Evolutionary conservation across 345 rosid genomes (phyloP).

Genomic region (Schrenkiella parvula): DNA sequence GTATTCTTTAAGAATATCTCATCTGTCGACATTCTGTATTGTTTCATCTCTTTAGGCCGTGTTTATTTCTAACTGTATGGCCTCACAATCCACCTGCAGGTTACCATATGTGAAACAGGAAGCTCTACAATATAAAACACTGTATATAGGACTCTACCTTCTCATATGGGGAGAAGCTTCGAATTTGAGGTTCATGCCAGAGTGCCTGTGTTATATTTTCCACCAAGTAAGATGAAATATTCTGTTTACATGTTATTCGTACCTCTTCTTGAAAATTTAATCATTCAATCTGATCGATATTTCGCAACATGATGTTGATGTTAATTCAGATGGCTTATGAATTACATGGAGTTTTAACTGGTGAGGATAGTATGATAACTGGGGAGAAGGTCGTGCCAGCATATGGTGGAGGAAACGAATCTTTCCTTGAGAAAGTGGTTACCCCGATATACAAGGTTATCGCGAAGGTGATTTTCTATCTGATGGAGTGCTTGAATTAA

Average conservation of each 20-base stretch:
- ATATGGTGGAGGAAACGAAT: slow-evolving; percentile 59
- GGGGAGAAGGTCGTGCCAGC: slow-evolving; percentile 62
- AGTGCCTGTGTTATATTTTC: slow-evolving; percentile 88
- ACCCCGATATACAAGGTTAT: slow-evolving; percentile 77
- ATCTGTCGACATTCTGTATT: not conserved
- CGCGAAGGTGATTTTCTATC: slow-evolving; percentile 41
- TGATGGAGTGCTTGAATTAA: slow-evolving; percentile 5
- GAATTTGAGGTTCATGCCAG: slow-evolving; percentile 90
- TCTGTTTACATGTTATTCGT: slow-evolving; percentile 2
- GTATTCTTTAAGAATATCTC: slow-evolving; percentile 30
- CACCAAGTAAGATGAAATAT: slow-evolving; percentile 67
- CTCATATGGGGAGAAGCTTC: slow-evolving; percentile 99
- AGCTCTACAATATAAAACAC: slow-evolving; percentile 76
- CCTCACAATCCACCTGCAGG: slow-evolving; percentile 46
- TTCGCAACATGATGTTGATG: slow-evolving; percentile 13
- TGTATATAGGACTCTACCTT: slow-evolving; percentile 87
- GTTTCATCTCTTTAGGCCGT: not conserved
- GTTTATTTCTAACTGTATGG: slow-evolving; percentile 11
- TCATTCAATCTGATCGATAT: not conserved
- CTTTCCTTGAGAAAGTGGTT: slow-evolving; percentile 72
- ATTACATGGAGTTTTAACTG: slow-evolving; percentile 66
- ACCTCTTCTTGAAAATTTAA: not conserved
- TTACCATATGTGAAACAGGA: slow-evolving; percentile 72
- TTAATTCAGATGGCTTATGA: slow-evolving; percentile 79
- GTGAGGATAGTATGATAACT: slow-evolving; percentile 47